Evolutionary conservation across 2,329 filamentous ascomycete species (phyloP), one percentile per base, ranked within the genome.

Genomic region (Exophiala sp.): DNA sequence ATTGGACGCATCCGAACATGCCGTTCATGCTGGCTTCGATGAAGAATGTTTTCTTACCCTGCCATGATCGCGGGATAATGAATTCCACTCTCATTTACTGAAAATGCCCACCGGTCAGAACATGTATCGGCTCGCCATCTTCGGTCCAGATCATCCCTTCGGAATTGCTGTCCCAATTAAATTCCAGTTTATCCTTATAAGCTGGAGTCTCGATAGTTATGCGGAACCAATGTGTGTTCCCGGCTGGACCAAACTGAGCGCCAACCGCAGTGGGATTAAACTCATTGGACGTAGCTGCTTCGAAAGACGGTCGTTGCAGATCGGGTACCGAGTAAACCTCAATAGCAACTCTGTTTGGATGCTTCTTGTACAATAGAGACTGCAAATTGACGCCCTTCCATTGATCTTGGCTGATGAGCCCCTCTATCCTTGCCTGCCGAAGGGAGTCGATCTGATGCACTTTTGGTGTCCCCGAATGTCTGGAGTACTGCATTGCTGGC

Each of bases 1-100:
- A 0, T 6, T 68, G 58, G 0, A 90, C 87, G 69, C 95, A 96
- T 63, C 92, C 92, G 73, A 97, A 96, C 91, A 97, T 97, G 71
- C 86, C 85, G 70, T 99, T 99, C 73, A 92, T 97, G 18, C 92
- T 92, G 88, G 96, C 95, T 74, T 99, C 92, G 61, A 99, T 86
- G 70, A 96, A 99, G 65, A 97, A 88, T 14, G 80, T 82, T 68
- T 91, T 84, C 49, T 90, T 91, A 69, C 96, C 88, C 55, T 88
- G 82, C 73, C 88, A 96, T 11, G 78, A 76, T 48, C 89, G 78
- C 7, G 92, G 92, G 42, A 97, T 78, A 55, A 96, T 83, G 91
- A 91, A 97, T 71, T 97, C 91, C 12, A 86, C 80, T 52, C 92
- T 82, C 67, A 96, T 92, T 39, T 88, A 89, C 35, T 38, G 82